These are phyloP conservation scores for Lobosporangium transversale DNA, from an alignment of 192 early-diverging fungal genomes.

Conservation along the genomic window DNA sequence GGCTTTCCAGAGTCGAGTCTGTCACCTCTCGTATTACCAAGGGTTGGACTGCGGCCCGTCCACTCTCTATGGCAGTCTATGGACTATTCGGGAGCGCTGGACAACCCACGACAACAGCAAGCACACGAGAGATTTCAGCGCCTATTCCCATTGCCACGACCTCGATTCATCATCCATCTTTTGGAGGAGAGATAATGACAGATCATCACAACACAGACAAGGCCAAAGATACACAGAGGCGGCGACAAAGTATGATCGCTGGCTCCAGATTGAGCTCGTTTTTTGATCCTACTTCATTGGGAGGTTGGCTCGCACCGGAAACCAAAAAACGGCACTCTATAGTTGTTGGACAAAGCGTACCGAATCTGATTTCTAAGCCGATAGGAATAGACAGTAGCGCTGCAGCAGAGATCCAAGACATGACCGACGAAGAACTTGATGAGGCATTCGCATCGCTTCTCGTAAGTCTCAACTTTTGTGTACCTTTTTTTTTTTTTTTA, in stretches of 20 bases:
- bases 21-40: slow-evolving; percentile 49
- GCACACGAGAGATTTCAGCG: slow-evolving; percentile 36
- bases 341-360: slow-evolving; percentile 21
- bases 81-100: slow-evolving; percentile 35
- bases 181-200: slow-evolving; percentile 6
- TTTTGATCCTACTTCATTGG: slow-evolving; percentile 37
- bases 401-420: slow-evolving; percentile 20
- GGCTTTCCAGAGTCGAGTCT: slow-evolving; percentile 46
- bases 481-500: too few species aligned
- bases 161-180: slow-evolving; percentile 45
- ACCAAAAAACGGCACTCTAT: slow-evolving; percentile 37
- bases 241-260: slow-evolving; percentile 49
- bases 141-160: slow-evolving; percentile 41
- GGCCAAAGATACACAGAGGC: slow-evolving; percentile 12
- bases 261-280: slow-evolving; percentile 47
- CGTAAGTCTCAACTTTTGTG: slow-evolving; percentile 1
- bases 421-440: slow-evolving; percentile 37
- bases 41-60: slow-evolving; percentile 45
- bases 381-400: slow-evolving; percentile 8
- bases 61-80: slow-evolving; percentile 49
- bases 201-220: slow-evolving; percentile 18
- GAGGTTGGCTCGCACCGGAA: slow-evolving; percentile 41
- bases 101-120: slow-evolving; percentile 17
- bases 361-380: slow-evolving; percentile 34
- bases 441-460: slow-evolving; percentile 22